These are phyloP conservation scores for Diaporthe velutina DNA, from an alignment of 2,329 filamentous ascomycete genomes.

Conservation along the genomic window DNA sequence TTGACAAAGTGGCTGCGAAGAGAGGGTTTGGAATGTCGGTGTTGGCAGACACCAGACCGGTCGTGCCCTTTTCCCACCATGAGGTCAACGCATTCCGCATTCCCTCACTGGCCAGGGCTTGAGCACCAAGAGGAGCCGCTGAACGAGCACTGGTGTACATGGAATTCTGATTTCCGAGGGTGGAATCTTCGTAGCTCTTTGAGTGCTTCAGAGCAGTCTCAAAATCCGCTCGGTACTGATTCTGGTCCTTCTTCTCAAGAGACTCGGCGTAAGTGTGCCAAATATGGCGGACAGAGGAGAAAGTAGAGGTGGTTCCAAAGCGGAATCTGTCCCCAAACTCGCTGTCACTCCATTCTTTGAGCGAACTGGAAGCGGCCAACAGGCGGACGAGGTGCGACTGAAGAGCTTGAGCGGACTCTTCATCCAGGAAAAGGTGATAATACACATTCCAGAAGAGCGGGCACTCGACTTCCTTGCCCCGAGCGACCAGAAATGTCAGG, in stretches of 20 bases:
- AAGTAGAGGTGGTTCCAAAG: slow-evolving; percentile 35
- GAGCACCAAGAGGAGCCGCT: slow-evolving; percentile 22
- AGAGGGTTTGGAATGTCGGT: slow-evolving; percentile 58
- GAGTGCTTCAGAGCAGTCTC: slow-evolving; percentile 30
- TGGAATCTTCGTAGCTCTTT: neutral
- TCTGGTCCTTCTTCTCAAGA: slow-evolving; percentile 37
- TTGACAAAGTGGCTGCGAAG: slow-evolving; percentile 53
- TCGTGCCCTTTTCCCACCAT: slow-evolving; percentile 33
- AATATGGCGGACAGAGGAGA: slow-evolving; percentile 54
- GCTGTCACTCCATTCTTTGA: slow-evolving; percentile 58
- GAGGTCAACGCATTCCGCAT: slow-evolving; percentile 6
- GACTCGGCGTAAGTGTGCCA: slow-evolving; percentile 53
- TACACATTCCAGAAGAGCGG: slow-evolving; percentile 66
- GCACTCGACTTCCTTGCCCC: slow-evolving; percentile 43
- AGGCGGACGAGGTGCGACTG: slow-evolving; percentile 59
- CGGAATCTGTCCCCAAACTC: slow-evolving; percentile 53
- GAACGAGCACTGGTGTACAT: neutral
- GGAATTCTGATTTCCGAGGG: neutral
- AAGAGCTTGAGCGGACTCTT: slow-evolving; percentile 52
- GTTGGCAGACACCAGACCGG: neutral
- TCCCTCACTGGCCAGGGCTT: neutral
- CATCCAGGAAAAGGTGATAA: slow-evolving; percentile 64
- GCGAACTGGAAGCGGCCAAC: slow-evolving; percentile 50
- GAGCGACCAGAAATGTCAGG: slow-evolving; percentile 63
- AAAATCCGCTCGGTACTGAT: slow-evolving; percentile 41